Conservation (phyloP, 2,329 filamentous ascomycete species). For the Fusarium fracticaudum region DNA sequence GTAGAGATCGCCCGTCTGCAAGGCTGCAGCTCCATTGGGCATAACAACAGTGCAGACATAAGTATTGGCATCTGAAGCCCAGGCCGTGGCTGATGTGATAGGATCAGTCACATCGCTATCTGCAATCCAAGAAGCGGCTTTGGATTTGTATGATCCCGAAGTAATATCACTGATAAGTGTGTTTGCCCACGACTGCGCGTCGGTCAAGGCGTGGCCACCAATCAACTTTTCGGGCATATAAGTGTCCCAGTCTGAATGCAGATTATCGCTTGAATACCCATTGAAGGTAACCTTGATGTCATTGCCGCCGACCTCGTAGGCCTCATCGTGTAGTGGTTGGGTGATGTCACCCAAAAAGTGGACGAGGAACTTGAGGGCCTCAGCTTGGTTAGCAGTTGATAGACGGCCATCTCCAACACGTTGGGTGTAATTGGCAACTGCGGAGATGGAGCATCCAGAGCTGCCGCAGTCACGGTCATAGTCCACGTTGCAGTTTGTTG, state of each 20-base stretch:
- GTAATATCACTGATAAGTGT: neutral
- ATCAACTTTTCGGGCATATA: slow-evolving; percentile 6
- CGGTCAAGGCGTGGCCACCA: neutral
- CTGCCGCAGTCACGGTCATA: slow-evolving; percentile 5
- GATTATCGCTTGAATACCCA: neutral
- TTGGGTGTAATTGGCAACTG: neutral
- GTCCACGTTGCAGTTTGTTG: slow-evolving; percentile 4
- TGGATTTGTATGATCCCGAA: neutral
- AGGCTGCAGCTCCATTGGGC: neutral
- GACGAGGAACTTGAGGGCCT: slow-evolving; percentile 4
- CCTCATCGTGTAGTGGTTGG: neutral
- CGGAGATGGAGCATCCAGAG: slow-evolving; percentile 4
- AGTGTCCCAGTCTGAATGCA: slow-evolving; percentile 2
- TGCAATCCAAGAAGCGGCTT: neutral
- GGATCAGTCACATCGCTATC: neutral
- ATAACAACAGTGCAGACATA: slow-evolving; percentile 2
- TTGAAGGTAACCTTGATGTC: slow-evolving; percentile 5
- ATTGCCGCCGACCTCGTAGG: neutral
- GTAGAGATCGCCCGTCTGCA: slow-evolving; percentile 1
- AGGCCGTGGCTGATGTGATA: neutral
- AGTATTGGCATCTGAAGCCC: neutral
- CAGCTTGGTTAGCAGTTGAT: neutral
- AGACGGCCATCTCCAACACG: slow-evolving; percentile 1
- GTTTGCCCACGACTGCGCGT: slow-evolving; percentile 2
- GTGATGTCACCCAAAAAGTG: neutral